phyloP scores from a whole-genome alignment of 1,284 basidiomycete genomes.

The Boletus calvinii region DNA sequence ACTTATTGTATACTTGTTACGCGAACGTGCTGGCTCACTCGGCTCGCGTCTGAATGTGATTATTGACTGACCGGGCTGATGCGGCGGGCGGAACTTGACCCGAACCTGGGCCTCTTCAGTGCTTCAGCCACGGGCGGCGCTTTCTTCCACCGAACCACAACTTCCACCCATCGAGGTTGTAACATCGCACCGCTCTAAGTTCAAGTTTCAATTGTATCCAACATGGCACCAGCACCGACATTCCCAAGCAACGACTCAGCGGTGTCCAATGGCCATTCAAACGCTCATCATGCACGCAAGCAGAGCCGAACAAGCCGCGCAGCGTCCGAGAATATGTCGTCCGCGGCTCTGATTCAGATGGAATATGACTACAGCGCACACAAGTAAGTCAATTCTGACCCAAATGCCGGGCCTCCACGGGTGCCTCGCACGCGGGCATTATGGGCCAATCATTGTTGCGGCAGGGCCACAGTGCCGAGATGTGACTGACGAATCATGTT shows the following conservation, averaged over 20 bases:
- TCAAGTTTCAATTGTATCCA: background rate
- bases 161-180: constrained; percentile 3
- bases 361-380: constrained; percentile 86
- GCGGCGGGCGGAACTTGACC: constrained; percentile 21
- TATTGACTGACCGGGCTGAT: background rate
- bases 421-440: constrained; percentile 1
- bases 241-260: background rate
- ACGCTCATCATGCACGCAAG: constrained; percentile 14
- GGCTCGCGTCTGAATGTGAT: background rate
- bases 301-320: constrained; percentile 8
- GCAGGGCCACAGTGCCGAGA: background rate
- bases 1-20: background rate
- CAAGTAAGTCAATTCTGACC: constrained; percentile 62
- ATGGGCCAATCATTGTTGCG: constrained; percentile 17
- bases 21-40: background rate
- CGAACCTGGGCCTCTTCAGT: too few species aligned
- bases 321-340: constrained; percentile 38
- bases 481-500: constrained; percentile 29
- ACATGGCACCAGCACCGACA: constrained; percentile 27
- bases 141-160: constrained; percentile 11
- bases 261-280: constrained; percentile 14
- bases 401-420: background rate
- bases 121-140: background rate
- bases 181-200: too few species aligned
- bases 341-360: constrained; percentile 72